Evolutionary conservation across 2,329 filamentous ascomycete species (phyloP), one percentile per base, ranked within the genome.

Genomic region (Chaetomiaceae sp.): DNA sequence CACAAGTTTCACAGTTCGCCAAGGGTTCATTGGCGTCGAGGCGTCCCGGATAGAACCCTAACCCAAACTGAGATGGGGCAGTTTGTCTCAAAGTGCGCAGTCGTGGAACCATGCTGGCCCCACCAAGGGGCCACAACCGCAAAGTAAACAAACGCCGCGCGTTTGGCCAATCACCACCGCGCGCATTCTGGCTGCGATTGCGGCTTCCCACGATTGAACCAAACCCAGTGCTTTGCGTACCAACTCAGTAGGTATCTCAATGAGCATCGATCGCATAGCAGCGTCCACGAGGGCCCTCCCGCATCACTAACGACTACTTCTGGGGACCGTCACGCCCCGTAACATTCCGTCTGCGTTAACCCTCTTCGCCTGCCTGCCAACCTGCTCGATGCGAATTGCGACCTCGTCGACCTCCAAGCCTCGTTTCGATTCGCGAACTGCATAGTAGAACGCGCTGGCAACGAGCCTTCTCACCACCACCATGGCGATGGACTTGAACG

Each of bases 81-180:
- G n/a, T n/a, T n/a, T n/a, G n/a, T n/a, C n/a, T n/a, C n/a, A n/a
- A n/a, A n/a, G n/a, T n/a, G n/a, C n/a, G n/a, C n/a, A n/a, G n/a
- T n/a, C n/a, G n/a, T n/a, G n/a, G n/a, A n/a, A n/a, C n/a, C n/a
- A n/a, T n/a, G n/a, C n/a, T n/a, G n/a, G n/a, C 9, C 37, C 24
- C 37, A 39, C 24, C 17, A 17, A 27, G 27, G 14, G 6, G 32
- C 40, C 32, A 33, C 30, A 38, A 24, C 10, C 29, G 40, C 26
- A 50, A 55, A 53, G 56, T 58, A 58, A 58, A 58, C 56, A 58
- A 58, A 58, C 56, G 47, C 39, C 49, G 39, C 32, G 19, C 27
- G 5, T 7, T 14, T 37, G 37, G 9, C 55, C 46, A 57, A 57
- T 58, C 53, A 51, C 4, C 20, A 38, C 20, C 18, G 19, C 24